phyloP scores from a whole-genome alignment of 169 alveolate genomes.

The Plasmodium cynomolgi region DNA sequence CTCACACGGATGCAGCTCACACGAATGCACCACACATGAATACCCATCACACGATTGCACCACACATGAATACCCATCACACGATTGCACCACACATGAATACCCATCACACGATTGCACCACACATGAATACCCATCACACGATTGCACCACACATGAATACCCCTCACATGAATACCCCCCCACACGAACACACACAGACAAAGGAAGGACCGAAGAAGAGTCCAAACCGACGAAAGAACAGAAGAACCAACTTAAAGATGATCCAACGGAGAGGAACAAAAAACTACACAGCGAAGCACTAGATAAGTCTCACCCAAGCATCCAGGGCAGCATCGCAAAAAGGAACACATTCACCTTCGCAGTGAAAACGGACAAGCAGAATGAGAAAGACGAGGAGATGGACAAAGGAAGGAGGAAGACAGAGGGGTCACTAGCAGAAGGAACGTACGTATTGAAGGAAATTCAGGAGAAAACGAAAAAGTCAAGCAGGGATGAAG shows the following conservation, averaged over 20 bases:
- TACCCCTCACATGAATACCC: background rate
- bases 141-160: too few species aligned
- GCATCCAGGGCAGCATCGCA: background rate
- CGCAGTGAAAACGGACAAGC: background rate
- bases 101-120: too few species aligned
- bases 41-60: too few species aligned
- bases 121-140: too few species aligned
- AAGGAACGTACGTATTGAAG: background rate
- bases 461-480: background rate
- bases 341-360: slow-evolving; percentile 10
- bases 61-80: too few species aligned
- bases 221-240: background rate
- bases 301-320: background rate
- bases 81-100: too few species aligned
- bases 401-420: slow-evolving; percentile 23
- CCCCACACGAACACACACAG: background rate
- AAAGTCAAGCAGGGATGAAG: background rate
- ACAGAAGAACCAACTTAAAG: background rate
- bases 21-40: too few species aligned
- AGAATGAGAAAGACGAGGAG: background rate
- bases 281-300: background rate
- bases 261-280: background rate
- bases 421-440: slow-evolving; percentile 19
- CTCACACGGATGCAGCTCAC: too few species aligned
- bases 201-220: background rate